Evolutionary conservation across 306 rosid species (phyloP), one percentile per base, ranked within the genome.

Genomic region (Pterocarpus macrocarpus): DNA sequence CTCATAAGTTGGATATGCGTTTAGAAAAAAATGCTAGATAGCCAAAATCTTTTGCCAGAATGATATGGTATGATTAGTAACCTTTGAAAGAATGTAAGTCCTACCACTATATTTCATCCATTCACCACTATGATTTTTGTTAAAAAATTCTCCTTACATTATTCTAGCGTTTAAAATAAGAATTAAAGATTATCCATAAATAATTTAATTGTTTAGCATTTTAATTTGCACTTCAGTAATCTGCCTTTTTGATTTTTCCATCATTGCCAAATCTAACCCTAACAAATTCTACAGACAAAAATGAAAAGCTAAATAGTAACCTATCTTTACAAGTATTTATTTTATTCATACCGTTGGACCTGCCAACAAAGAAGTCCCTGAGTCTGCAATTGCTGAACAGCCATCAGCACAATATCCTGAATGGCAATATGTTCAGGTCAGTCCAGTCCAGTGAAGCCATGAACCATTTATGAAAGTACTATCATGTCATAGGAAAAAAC

Each of bases 281-380:
- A 70, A 53, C 50, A 77, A 49, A 77, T 45, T 64, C 57, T 62
- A 52, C 58, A 75, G 53, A 50, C 7, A 34, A 33, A 22, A 45
- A 70, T 3, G 34, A 65, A 81, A 78, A 82, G 12, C 11, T 33
- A 81, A 52, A 64, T 33, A 33, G 63, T 12, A 43, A 47, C 62
- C 67, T 53, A 57, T 35, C 7, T 75, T 39, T 56, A 47, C 12
- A 69, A 68, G 75, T 64, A 75, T 75, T 47, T 76, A 38, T 2
- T 56, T 47, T 76, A 38, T 2, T 61, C 94, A 69, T 91, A 95
- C 99, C 79, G 97, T 71, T 87, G 99, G 99, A 82, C 98, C 99
- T 34, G 94, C 89, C 84, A 95, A 59, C 85, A 95, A 87, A 68
- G 98, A 93, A 85, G 99, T 95, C 79, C 99, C 99, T 6, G 99